These are phyloP conservation scores for Endoconidiophora laricicola DNA, from an alignment of 2,329 filamentous ascomycete species.

Conservation along the genomic window DNA sequence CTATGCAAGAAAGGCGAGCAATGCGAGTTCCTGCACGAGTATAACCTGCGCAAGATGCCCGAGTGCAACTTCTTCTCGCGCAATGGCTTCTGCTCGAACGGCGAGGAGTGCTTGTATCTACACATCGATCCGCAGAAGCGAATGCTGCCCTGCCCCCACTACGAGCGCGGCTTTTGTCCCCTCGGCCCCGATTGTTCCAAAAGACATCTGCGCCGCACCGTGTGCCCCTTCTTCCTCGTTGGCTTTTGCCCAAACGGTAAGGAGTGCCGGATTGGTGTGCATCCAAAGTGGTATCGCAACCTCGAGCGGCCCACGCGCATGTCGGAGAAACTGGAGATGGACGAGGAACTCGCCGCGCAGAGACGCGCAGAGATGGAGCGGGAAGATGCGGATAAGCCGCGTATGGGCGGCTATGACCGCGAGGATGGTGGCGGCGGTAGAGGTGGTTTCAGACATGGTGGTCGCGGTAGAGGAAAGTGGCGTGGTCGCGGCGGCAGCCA, in stretches of 20 bases:
- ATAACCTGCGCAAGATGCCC: constrained; percentile 94
- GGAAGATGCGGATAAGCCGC: constrained; percentile 6
- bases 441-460: constrained; percentile 17
- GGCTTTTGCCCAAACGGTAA: constrained; percentile 82
- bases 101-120: constrained; percentile 88
- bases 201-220: constrained; percentile 65
- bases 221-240: constrained; percentile 76
- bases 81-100: constrained; percentile 89
- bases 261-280: constrained; percentile 61
- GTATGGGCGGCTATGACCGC: constrained; percentile 22
- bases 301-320: constrained; percentile 60
- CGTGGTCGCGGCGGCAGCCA: constrained; percentile 20
- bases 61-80: constrained; percentile 94
- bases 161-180: constrained; percentile 87
- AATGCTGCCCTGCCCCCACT: constrained; percentile 70
- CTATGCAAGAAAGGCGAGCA: constrained; percentile 94
- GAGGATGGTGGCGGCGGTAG: constrained; percentile 19
- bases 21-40: constrained; percentile 97
- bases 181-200: constrained; percentile 76
- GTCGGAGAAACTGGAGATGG: constrained; percentile 42
- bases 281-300: constrained; percentile 66
- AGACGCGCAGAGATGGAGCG: constrained; percentile 19
- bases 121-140: constrained; percentile 74
- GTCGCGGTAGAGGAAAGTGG: constrained; percentile 25
- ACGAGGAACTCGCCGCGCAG: constrained; percentile 23